phyloP scores from a whole-genome alignment of 768 basidiomycete genomes.

The Hemileccinum impolitum region DNA sequence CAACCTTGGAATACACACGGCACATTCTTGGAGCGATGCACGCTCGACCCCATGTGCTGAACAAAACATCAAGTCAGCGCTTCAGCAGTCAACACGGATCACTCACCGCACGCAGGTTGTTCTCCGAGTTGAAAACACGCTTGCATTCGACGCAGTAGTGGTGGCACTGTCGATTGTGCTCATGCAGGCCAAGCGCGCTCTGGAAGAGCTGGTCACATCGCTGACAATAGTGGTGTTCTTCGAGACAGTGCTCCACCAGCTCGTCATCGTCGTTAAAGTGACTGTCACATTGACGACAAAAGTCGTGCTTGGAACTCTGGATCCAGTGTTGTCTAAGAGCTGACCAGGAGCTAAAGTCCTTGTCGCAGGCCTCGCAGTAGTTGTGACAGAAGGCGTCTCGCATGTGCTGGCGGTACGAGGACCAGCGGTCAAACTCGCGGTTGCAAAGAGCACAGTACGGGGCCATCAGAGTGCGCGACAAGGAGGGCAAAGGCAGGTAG shows the following conservation, averaged over 20 bases:
- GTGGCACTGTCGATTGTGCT: slow-evolving; percentile 46
- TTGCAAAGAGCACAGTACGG: background rate
- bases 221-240: slow-evolving; percentile 42
- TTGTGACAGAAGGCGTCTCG: slow-evolving; percentile 38
- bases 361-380: slow-evolving; percentile 43
- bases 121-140: slow-evolving; percentile 37
- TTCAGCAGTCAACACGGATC: background rate
- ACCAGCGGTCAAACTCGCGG: background rate
- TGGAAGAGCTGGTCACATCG: slow-evolving; percentile 43
- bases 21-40: slow-evolving; percentile 41
- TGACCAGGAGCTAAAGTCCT: slow-evolving; percentile 40
- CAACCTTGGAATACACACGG: slow-evolving; percentile 44
- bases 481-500: too few species aligned
- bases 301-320: slow-evolving; percentile 46
- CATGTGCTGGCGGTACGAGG: slow-evolving; percentile 35
- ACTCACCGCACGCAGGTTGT: slow-evolving; percentile 18
- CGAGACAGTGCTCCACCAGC: slow-evolving; percentile 40
- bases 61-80: background rate
- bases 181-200: slow-evolving; percentile 36
- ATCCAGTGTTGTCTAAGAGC: slow-evolving; percentile 51
- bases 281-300: slow-evolving; percentile 49
- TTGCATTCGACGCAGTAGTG: slow-evolving; percentile 46
- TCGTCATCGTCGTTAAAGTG: slow-evolving; percentile 36
- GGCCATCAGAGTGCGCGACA: background rate
- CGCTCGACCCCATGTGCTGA: slow-evolving; percentile 52